Percentiles rank a stretch among this genome's conserved stretches.
Conservation (phyloP, 1,284 basidiomycete genomes). For the Albatrellus sp. region DNA sequence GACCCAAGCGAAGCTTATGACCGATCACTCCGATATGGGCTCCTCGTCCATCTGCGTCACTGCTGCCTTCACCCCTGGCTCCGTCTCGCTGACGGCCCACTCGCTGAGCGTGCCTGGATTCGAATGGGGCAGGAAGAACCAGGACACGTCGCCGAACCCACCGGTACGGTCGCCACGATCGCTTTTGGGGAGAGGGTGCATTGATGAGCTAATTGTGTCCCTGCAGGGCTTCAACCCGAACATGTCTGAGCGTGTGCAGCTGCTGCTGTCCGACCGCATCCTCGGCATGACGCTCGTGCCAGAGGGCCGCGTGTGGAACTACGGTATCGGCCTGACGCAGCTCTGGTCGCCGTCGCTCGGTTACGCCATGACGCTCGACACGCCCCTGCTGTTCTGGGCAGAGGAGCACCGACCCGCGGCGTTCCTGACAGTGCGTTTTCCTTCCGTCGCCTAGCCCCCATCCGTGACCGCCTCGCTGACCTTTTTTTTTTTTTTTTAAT, state of each 20-base stretch:
- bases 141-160: constrained; percentile 76
- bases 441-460: neutral
- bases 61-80: constrained; percentile 95
- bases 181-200: too few relatives aligned
- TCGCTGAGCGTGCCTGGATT: constrained; percentile 85
- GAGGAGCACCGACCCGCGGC: constrained; percentile 88
- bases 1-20: constrained; percentile 94
- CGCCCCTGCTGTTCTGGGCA: constrained; percentile 91
- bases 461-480: neutral
- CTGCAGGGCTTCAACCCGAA: constrained; percentile 83
- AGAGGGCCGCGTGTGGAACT: constrained; percentile 90
- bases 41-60: constrained; percentile 92
- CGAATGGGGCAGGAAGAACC: constrained; percentile 96
- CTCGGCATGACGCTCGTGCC: constrained; percentile 86
- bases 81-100: constrained; percentile 90
- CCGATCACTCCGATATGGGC: constrained; percentile 89
- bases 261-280: constrained; percentile 88
- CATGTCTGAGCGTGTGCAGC: constrained; percentile 95
- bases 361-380: constrained; percentile 84
- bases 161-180: constrained; percentile 26
- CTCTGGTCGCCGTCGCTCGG: constrained; percentile 79
- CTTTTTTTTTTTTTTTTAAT: neutral
- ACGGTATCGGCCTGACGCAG: constrained; percentile 85
- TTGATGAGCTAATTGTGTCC: neutral
- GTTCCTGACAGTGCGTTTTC: constrained; percentile 66